phyloP scores from a whole-genome alignment of 1,284 basidiomycete species.

The Fomitopsis schrenkii region DNA sequence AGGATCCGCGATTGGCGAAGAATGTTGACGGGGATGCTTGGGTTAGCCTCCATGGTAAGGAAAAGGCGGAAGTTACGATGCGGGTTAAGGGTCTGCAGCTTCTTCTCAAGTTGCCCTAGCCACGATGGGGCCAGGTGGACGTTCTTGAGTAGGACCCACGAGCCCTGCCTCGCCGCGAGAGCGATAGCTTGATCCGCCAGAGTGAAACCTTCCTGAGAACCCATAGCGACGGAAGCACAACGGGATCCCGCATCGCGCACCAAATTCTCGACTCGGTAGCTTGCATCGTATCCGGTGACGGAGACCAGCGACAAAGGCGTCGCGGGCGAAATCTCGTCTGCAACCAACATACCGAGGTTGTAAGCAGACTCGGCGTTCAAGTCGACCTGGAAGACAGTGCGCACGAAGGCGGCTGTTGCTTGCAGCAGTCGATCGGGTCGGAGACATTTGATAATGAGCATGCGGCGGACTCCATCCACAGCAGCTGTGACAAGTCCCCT shows the following conservation, averaged over 20 bases:
- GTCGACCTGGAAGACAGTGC: conserved; percentile 74
- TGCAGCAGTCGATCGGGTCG: conserved; percentile 87
- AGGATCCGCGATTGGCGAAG: conserved; percentile 91
- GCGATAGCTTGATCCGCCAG: conserved; percentile 94
- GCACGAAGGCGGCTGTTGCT: conserved; percentile 74
- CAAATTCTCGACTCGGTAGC: conserved; percentile 89
- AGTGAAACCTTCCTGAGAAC: conserved; percentile 95
- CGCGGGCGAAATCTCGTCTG: conserved; percentile 72
- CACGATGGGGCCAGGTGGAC: conserved; percentile 92
- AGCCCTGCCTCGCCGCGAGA: conserved; percentile 83
- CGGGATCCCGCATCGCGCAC: conserved; percentile 72
- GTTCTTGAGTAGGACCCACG: conserved; percentile 95
- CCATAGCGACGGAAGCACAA: conserved; percentile 92
- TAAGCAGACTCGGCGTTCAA: conserved; percentile 68
- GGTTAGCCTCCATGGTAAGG: conserved; percentile 95
- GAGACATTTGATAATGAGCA: conserved; percentile 85
- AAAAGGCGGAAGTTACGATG: conserved; percentile 91
- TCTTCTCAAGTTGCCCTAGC: conserved; percentile 94
- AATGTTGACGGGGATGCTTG: conserved; percentile 91
- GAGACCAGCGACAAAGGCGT: conserved; percentile 91
- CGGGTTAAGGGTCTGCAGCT: conserved; percentile 88
- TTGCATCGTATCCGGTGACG: conserved; percentile 95
- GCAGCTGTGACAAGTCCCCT: conserved; percentile 45
- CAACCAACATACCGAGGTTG: conserved; percentile 75
- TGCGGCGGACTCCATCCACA: conserved; percentile 67